These are phyloP conservation scores for Aphanocladium album DNA, from an alignment of 2,329 filamentous ascomycete genomes.

Conservation along the genomic window DNA sequence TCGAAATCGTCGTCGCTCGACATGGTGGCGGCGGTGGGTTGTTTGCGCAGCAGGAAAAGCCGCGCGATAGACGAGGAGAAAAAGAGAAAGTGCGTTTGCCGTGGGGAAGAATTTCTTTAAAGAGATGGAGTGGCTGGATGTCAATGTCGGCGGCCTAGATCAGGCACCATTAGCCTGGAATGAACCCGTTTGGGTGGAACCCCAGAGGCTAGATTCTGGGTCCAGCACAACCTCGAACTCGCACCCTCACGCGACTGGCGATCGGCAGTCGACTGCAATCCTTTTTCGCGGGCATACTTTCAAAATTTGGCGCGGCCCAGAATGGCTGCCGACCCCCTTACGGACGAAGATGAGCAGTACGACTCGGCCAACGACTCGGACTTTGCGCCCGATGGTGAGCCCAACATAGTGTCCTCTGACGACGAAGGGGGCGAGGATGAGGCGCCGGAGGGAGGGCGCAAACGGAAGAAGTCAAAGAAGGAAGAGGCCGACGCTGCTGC, in stretches of 20 bases:
- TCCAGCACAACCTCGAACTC: neutral
- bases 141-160: neutral
- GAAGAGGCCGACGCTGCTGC: conserved; percentile 19
- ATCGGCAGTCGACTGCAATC: neutral
- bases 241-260: neutral
- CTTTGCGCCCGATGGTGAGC: conserved; percentile 56
- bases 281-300: neutral
- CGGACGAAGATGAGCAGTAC: conserved; percentile 53
- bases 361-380: conserved; percentile 69
- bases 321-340: conserved; percentile 39
- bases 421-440: conserved; percentile 36
- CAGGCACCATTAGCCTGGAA: conserved; percentile 6
- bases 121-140: neutral
- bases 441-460: conserved; percentile 21
- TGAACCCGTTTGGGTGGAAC: conserved; percentile 5
- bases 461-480: conserved; percentile 10
- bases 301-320: conserved; percentile 16
- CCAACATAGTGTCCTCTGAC: conserved; percentile 47
- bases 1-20: conserved; percentile 57
- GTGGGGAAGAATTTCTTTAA: neutral
- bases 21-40: conserved; percentile 34
- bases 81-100: neutral
- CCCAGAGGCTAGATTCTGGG: neutral
- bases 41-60: neutral
- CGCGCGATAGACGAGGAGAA: neutral